phyloP scores from a whole-genome alignment of 2,329 filamentous ascomycete species.

The Fusarium kyushuense region DNA sequence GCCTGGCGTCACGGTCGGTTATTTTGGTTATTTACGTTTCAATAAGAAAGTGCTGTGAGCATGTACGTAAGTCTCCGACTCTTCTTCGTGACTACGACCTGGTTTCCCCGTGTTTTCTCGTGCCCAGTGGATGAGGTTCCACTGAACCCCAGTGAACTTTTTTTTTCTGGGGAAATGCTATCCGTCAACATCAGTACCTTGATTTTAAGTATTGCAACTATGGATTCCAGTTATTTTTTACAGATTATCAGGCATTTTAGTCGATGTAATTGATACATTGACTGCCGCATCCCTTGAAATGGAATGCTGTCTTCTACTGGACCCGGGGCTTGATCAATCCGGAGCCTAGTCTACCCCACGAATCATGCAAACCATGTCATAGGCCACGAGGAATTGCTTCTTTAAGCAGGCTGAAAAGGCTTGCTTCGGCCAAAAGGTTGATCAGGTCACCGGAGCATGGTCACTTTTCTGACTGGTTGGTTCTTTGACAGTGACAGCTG shows the following conservation, averaged over 20 bases:
- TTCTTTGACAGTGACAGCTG: conserved; percentile 16
- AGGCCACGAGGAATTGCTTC: conserved; percentile 28
- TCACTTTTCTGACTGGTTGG: conserved; percentile 14
- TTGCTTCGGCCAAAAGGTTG: conserved; percentile 34
- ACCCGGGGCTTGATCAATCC: conserved; percentile 3
- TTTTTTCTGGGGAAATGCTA: neutral
- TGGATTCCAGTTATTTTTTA: conserved; percentile 9
- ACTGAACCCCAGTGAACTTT: conserved; percentile 6
- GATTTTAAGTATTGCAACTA: neutral
- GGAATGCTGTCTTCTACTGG: conserved; percentile 21
- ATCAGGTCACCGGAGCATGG: conserved; percentile 32
- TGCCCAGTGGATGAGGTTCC: conserved; percentile 9
- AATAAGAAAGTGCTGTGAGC: conserved; percentile 18
- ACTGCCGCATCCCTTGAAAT: neutral
- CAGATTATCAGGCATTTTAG: conserved; percentile 9
- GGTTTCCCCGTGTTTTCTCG: conserved; percentile 18
- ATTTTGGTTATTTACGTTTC: neutral
- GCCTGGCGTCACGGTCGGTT: neutral
- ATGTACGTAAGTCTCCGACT: conserved; percentile 14
- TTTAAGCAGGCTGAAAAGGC: conserved; percentile 21
- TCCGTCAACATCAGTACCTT: neutral
- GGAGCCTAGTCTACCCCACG: conserved; percentile 20
- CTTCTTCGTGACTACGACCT: conserved; percentile 22
- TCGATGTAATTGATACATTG: conserved; percentile 8
- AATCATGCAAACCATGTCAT: conserved; percentile 39